phyloP scores from a whole-genome alignment of 306 rosid genomes.

The Astragalus membranaceus region DNA sequence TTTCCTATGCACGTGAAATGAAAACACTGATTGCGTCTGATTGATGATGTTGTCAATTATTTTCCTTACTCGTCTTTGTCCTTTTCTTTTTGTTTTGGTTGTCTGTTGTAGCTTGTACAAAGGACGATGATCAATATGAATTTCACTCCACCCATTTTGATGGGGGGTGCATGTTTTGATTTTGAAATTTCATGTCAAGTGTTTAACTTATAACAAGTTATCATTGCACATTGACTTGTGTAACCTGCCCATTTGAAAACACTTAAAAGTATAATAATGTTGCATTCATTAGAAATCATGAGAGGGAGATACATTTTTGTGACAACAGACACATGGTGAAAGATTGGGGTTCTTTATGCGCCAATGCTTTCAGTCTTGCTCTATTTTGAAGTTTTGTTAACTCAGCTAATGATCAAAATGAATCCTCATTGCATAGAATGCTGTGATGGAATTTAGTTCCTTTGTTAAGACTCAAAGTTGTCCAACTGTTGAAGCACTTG shows the following conservation, averaged over 20 bases:
- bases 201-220: background rate
- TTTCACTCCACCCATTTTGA: background rate
- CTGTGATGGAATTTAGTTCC: slow-evolving; percentile 9
- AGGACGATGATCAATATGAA: background rate
- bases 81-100: background rate
- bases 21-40: slow-evolving; percentile 8
- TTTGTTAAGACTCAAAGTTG: slow-evolving; percentile 53
- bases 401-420: slow-evolving; percentile 17
- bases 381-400: slow-evolving; percentile 8
- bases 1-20: slow-evolving; percentile 16
- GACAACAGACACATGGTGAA: background rate
- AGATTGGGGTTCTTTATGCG: slow-evolving; percentile 8
- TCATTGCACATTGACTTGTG: background rate
- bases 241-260: slow-evolving; percentile 16
- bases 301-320: slow-evolving; percentile 9
- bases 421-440: slow-evolving; percentile 16
- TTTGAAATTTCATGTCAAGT: background rate
- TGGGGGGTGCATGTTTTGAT: background rate
- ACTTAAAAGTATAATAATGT: slow-evolving; percentile 19
- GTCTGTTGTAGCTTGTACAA: background rate
- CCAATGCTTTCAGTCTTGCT: slow-evolving; percentile 10
- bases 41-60: slow-evolving; percentile 1
- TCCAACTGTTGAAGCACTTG: slow-evolving; percentile 82
- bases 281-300: slow-evolving; percentile 17
- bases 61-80: background rate